Percentiles rank a stretch among this genome's conserved stretches.
phyloP scores from a whole-genome alignment of 371 early-diverging fungal genomes.

The Fennellomyces sp. region DNA sequence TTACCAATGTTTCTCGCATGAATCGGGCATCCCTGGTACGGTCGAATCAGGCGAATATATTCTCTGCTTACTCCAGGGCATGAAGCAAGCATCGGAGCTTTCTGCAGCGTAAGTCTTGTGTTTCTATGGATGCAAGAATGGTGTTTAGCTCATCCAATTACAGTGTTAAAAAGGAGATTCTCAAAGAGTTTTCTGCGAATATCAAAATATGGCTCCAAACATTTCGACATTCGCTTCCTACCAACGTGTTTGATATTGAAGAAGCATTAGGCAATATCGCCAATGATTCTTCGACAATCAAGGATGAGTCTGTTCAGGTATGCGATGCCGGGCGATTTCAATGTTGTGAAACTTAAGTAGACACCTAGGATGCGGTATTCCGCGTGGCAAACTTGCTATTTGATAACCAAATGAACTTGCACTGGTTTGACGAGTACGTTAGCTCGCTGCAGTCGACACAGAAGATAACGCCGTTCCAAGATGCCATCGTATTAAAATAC shows the following conservation, averaged over 20 bases:
- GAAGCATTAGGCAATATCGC: neutral
- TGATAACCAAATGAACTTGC: neutral
- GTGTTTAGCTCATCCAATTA: too few relatives aligned
- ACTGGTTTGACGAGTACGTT: constrained; percentile 1
- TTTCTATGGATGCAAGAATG: too few relatives aligned
- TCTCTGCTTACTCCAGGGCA: too few relatives aligned
- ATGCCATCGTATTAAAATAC: neutral
- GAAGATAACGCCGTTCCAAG: neutral
- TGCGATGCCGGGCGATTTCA: neutral
- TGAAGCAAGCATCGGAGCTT: too few relatives aligned
- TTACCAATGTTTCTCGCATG: too few relatives aligned
- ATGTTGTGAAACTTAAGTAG: neutral
- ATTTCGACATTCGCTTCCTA: neutral
- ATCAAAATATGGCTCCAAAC: neutral
- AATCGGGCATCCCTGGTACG: too few relatives aligned
- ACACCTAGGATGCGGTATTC: neutral
- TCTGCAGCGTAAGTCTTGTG: too few relatives aligned
- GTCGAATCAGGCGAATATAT: too few relatives aligned
- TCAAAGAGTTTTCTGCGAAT: neutral
- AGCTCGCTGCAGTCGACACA: neutral
- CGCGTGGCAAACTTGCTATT: neutral
- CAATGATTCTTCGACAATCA: neutral
- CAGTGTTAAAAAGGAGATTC: too few relatives aligned
- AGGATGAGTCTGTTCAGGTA: neutral
- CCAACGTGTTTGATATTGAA: neutral